Evolutionary conservation across 805 yeast genomes (phyloP), one percentile per base, ranked within the genome.

Genomic region (Torulaspora microellipsoides): DNA sequence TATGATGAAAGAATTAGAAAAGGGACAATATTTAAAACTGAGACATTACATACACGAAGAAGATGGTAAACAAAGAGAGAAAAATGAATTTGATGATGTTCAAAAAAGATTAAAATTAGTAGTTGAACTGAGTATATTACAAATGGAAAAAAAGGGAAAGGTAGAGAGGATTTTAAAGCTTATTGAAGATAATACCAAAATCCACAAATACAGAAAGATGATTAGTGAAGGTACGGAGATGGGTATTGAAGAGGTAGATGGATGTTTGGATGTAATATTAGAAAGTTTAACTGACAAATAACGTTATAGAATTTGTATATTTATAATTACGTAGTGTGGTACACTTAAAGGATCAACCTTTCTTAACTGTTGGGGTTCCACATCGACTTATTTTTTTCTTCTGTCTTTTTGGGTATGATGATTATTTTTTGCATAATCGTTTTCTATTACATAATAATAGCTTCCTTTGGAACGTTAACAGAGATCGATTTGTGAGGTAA

Each of bases 401-500:
- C 14, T 31, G n/a, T 15, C 13, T 15, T 17, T 34, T 34, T 34
- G 13, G 13, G 20, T 34, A n/a, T 7, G 15, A 23, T 17, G 23
- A 23, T 15, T 10, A 33, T 17, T 17, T 17, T 17, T 33, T 34
- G 14, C 31, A 34, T 23, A 23, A 20, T 20, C 25, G 25, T 4
- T 20, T 27, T 27, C 41, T 37, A 41, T 78, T 78, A 93, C 99
- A 93, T 93, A 73, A 93, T 93, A 77, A 93, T 93, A 63, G 95
- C 85, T 67, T 95, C 98, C 72, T 85, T 82, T 80, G 95, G 98
- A 69, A 93, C 96, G 69, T 93, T 93, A 56, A 89, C 78, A 53
- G 95, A 84, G 70, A 93, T 91, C 51, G 96, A 77, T 79, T 93
- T 93, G 81, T 93, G 99, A 58, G 99, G 99, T 67, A 93, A 81